These are phyloP conservation scores for Dillenia turbinata DNA, from an alignment of 164 flowering plant species.

Conservation along the genomic window DNA sequence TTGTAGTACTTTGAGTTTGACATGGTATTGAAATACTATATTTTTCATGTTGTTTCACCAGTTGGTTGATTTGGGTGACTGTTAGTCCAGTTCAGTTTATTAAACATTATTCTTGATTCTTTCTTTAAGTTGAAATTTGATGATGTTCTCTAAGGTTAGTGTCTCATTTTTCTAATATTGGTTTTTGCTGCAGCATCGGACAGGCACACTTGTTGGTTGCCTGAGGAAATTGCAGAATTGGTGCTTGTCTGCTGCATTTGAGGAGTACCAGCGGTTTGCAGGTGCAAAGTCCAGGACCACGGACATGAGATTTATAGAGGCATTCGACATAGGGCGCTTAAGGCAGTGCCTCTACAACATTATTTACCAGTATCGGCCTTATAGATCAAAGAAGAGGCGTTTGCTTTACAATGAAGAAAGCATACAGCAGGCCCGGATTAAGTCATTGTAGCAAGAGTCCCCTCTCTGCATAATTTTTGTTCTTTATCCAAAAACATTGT, in stretches of 20 bases:
- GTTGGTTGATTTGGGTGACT: too few relatives aligned
- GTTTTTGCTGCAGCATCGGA: constrained; percentile 63
- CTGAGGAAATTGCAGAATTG: constrained; percentile 78
- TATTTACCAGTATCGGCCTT: constrained; percentile 70
- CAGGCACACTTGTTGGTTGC: constrained; percentile 82
- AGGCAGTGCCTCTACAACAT: constrained; percentile 62
- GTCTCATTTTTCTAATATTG: too few relatives aligned
- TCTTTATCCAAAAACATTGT: not conserved
- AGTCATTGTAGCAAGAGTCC: constrained; percentile 18
- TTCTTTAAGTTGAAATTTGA: too few relatives aligned
- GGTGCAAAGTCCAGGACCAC: constrained; percentile 55
- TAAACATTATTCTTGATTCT: too few relatives aligned
- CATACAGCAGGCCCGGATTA: constrained; percentile 40
- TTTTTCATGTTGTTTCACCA: too few relatives aligned
- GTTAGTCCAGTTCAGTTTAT: too few relatives aligned
- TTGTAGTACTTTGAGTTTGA: too few relatives aligned
- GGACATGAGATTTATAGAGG: constrained; percentile 64
- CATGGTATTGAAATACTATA: too few relatives aligned
- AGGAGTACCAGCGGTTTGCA: constrained; percentile 75
- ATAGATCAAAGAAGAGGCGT: constrained; percentile 56
- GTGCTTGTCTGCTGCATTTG: constrained; percentile 66
- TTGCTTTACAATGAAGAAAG: constrained; percentile 48
- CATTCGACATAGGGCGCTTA: constrained; percentile 40
- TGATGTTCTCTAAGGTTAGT: too few relatives aligned
- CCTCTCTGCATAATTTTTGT: too few relatives aligned